phyloP scores from a whole-genome alignment of 768 basidiomycete genomes.

The Lepiota venenata region DNA sequence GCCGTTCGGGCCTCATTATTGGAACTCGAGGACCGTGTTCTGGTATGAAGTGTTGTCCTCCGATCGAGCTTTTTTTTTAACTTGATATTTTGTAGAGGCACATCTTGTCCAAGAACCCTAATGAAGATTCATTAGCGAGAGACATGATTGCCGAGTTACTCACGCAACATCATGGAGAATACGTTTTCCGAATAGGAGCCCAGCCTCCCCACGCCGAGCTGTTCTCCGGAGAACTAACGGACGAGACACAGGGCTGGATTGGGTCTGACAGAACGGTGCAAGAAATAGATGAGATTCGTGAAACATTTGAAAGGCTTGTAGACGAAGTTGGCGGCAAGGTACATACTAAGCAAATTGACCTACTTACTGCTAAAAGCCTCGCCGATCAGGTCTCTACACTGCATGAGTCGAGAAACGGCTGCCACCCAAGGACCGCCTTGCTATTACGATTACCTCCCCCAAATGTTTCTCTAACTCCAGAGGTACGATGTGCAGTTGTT shows the following conservation, averaged over 20 bases:
- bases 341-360: conserved; percentile 7
- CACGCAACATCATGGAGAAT: conserved; percentile 69
- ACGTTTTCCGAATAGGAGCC: conserved; percentile 68
- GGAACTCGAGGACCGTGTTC: conserved; percentile 53
- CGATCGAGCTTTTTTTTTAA: background rate
- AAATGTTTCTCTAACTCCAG: conserved; percentile 75
- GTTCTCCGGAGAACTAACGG: conserved; percentile 50
- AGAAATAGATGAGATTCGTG: conserved; percentile 55
- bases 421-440: conserved; percentile 53
- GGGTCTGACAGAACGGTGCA: conserved; percentile 48
- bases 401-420: conserved; percentile 37
- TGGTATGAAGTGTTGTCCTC: conserved; percentile 32
- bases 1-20: conserved; percentile 23
- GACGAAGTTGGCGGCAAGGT: conserved; percentile 86
- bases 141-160: conserved; percentile 64
- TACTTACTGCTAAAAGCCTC: background rate
- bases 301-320: conserved; percentile 60
- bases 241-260: conserved; percentile 48
- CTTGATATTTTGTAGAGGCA: conserved; percentile 30
- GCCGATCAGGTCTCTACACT: conserved; percentile 50
- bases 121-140: conserved; percentile 52
- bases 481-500: conserved; percentile 93
- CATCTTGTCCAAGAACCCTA: conserved; percentile 37
- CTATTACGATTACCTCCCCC: conserved; percentile 75
- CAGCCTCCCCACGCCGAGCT: conserved; percentile 57